Evolutionary conservation across 108 stramenopile genomes (phyloP).

Genomic region (Cyclostephanos tholiformis): DNA sequence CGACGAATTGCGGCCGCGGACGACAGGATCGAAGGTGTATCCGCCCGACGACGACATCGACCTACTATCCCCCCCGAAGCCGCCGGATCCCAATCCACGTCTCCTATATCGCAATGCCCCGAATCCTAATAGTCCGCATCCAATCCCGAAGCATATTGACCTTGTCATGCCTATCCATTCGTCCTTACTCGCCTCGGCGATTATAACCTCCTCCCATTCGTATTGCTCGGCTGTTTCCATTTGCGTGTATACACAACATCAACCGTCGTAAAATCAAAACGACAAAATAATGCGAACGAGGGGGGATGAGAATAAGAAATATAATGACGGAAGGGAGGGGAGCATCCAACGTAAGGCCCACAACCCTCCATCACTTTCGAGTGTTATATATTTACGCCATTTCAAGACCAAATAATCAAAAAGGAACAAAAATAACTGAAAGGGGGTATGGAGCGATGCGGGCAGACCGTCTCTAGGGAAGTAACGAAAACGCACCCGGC

Average conservation of each 20-base stretch:
- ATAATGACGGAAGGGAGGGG: background rate
- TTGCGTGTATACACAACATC: no score
- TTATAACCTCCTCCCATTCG: conserved; percentile 32
- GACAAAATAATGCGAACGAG: no score
- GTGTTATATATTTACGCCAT: no score
- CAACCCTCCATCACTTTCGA: no score
- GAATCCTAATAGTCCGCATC: conserved; percentile 11
- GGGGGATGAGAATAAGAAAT: no score
- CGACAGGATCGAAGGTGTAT: conserved; percentile 31
- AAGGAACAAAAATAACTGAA: no score
- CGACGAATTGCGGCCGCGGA: background rate
- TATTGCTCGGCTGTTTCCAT: conserved; percentile 16
- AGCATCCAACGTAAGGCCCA: no score
- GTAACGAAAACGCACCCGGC: background rate
- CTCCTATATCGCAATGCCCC: conserved; percentile 21
- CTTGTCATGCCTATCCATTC: conserved; percentile 22
- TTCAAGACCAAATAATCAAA: no score
- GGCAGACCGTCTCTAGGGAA: no score
- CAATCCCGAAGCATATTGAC: conserved; percentile 25
- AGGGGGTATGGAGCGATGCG: no score
- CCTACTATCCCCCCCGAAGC: conserved; percentile 1
- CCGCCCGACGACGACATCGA: conserved; percentile 16
- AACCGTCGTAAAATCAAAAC: background rate
- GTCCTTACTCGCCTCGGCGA: conserved; percentile 20
- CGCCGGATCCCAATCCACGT: background rate